Base-by-base conservation (phyloP, 352 stramenopile genomes). In the Nothophytophthora sp. region DNA sequence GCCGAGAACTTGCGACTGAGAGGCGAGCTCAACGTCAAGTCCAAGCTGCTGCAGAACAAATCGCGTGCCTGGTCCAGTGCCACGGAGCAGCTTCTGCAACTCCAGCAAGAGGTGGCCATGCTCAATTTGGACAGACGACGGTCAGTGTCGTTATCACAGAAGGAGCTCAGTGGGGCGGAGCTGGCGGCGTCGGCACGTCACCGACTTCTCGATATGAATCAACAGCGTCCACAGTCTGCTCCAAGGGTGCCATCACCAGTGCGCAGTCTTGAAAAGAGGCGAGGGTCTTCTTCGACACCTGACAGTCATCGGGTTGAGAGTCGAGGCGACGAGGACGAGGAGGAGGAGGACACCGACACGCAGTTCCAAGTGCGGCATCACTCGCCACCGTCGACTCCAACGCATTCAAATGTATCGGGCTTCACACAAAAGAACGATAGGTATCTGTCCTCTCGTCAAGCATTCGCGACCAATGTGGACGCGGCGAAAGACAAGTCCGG, bases 21-120 rank as follows among this genome's bases (percentile, higher is more conserved):
- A 57, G 77, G 73, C 10, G 84, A 94, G 33, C 46, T 94, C 23
- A 68, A 90, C 27, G 67, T 92, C 39, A 94, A 94, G 56, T 89
- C 79, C 8, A 87, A 90, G 53, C 54, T 94, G 16, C 45, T 94
- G 15, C 76, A 85, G 27, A 94, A 94, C 45, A 94, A 94, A 42
- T 91, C 81, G 2, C 81, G 78, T 29, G 84, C 81, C 9, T 94
- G 81, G 84, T 92, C 84, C 0, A 86, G 56, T 27, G 84, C 84
- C 6, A 94, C 80, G 0, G 74, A 89, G 22, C 77, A 90, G 39
- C 63, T 94, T 15, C 52, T 92, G 5, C 76, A 91, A 50, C 53
- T 92, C 23, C 80, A 94, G 39, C 79, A 94, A 54, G 84, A 92
- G 47, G 54, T 94, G 18, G 81, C 81, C 9, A 90, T 94, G 81